These are phyloP conservation scores for Termitomyces sp. DNA, from an alignment of 768 basidiomycete species.

Conservation along the genomic window DNA sequence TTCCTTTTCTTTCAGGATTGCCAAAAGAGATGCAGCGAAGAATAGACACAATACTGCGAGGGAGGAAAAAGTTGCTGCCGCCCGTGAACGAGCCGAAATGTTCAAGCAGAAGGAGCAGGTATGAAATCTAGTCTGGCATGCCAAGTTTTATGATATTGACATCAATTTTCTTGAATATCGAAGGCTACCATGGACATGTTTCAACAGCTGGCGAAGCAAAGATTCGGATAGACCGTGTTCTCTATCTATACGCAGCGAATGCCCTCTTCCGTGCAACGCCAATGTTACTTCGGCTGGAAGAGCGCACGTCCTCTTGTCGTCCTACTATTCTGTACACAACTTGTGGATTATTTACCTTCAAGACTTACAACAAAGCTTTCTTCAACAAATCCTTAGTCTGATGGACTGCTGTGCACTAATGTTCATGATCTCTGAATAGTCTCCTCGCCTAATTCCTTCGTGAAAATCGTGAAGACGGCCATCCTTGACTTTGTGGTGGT, in stretches of 20 bases:
- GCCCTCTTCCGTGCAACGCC: not conserved
- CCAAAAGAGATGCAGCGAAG: conserved; percentile 70
- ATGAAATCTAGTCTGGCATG: not conserved
- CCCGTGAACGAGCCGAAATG: conserved; percentile 60
- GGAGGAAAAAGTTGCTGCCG: conserved; percentile 49
- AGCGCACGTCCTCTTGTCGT: not conserved
- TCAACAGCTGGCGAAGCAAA: conserved; percentile 59
- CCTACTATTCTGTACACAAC: not conserved
- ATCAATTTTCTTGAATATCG: not conserved
- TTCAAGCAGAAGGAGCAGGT: conserved; percentile 76
- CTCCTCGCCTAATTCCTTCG: conserved; percentile 4
- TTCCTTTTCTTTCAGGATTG: conserved; percentile 47
- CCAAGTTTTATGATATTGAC: not conserved
- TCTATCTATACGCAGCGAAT: not conserved
- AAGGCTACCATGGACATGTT: conserved; percentile 96
- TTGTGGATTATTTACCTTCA: not conserved
- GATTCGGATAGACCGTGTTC: conserved; percentile 5
- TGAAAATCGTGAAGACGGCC: conserved; percentile 22
- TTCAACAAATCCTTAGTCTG: not conserved
- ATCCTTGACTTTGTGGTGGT: conserved; percentile 19
- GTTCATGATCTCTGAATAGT: not conserved
- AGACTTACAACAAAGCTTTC: not conserved
- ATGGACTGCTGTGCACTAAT: not conserved
- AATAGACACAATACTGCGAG: conserved; percentile 44
- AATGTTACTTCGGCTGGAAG: not conserved